Percentiles rank a stretch among this genome's conserved stretches.
These are phyloP conservation scores for Tricladium varicosporioides DNA, from an alignment of 2,329 filamentous ascomycete species.

Conservation along the genomic window DNA sequence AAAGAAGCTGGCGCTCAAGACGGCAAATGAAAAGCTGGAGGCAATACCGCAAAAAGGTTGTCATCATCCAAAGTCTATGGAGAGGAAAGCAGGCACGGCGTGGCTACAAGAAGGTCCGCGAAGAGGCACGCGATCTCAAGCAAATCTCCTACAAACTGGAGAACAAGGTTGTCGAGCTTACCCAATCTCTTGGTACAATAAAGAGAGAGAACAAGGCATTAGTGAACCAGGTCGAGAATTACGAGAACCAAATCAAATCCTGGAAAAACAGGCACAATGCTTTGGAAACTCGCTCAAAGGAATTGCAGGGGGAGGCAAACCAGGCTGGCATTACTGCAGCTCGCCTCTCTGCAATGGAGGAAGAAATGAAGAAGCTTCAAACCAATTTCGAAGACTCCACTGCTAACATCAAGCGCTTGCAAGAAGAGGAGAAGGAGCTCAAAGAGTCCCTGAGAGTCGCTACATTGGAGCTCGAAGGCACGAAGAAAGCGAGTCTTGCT, in stretches of 20 bases:
- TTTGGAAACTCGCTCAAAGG: conserved; percentile 85
- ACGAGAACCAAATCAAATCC: conserved; percentile 92
- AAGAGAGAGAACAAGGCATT: conserved; percentile 93
- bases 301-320: conserved; percentile 94
- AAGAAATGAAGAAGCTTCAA: conserved; percentile 92
- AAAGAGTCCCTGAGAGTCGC: conserved; percentile 78
- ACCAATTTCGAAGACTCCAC: conserved; percentile 86
- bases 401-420: conserved; percentile 86
- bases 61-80: conserved; percentile 91
- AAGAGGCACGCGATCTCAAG: conserved; percentile 96
- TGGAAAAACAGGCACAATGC: conserved; percentile 92
- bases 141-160: conserved; percentile 99
- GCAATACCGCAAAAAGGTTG: conserved; percentile 83
- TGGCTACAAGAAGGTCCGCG: conserved; percentile 85
- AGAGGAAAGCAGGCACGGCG: conserved; percentile 77
- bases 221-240: conserved; percentile 85
- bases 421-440: conserved; percentile 87
- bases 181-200: conserved; percentile 86
- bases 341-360: conserved; percentile 85
- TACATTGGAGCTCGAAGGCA: conserved; percentile 76
- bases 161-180: conserved; percentile 99
- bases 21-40: conserved; percentile 78
- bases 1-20: conserved; percentile 84
- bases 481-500: conserved; percentile 70
- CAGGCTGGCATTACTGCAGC: conserved; percentile 95